Conservation (phyloP, 768 basidiomycete species). For the Boletellus emodensis region DNA sequence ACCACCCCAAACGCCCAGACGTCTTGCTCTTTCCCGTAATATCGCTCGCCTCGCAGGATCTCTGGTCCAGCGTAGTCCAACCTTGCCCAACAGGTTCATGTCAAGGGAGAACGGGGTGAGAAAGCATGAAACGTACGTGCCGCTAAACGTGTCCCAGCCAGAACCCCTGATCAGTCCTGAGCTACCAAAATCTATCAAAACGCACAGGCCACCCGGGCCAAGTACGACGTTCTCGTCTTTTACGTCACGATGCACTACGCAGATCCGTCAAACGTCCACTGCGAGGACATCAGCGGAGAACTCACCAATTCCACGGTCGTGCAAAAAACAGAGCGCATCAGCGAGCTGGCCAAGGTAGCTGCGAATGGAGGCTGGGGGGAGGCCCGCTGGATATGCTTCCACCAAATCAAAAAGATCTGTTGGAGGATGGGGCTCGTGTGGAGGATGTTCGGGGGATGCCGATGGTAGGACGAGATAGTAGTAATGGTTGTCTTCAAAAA, state of each 20-base stretch:
- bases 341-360: slow-evolving; percentile 92
- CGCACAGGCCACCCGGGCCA: slow-evolving; percentile 74
- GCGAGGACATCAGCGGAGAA: neutral
- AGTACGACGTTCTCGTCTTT: slow-evolving; percentile 97
- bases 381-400: slow-evolving; percentile 81
- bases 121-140: slow-evolving; percentile 61
- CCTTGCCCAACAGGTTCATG: slow-evolving; percentile 34
- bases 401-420: slow-evolving; percentile 95
- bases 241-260: slow-evolving; percentile 87
- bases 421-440: slow-evolving; percentile 51
- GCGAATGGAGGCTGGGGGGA: slow-evolving; percentile 69
- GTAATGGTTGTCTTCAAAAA: slow-evolving; percentile 94
- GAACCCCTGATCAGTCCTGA: slow-evolving; percentile 78
- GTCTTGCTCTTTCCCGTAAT: slow-evolving; percentile 95
- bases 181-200: slow-evolving; percentile 96
- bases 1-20: slow-evolving; percentile 99
- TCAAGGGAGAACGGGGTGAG: slow-evolving; percentile 5
- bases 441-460: slow-evolving; percentile 54
- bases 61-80: slow-evolving; percentile 96
- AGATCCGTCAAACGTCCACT: slow-evolving; percentile 10
- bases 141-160: slow-evolving; percentile 91
- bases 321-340: slow-evolving; percentile 85
- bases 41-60: slow-evolving; percentile 90
- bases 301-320: slow-evolving; percentile 87
- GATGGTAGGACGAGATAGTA: slow-evolving; percentile 92